Evolutionary conservation across 2,329 filamentous ascomycete genomes (phyloP).

Genomic region (Alternaria metachromatica): DNA sequence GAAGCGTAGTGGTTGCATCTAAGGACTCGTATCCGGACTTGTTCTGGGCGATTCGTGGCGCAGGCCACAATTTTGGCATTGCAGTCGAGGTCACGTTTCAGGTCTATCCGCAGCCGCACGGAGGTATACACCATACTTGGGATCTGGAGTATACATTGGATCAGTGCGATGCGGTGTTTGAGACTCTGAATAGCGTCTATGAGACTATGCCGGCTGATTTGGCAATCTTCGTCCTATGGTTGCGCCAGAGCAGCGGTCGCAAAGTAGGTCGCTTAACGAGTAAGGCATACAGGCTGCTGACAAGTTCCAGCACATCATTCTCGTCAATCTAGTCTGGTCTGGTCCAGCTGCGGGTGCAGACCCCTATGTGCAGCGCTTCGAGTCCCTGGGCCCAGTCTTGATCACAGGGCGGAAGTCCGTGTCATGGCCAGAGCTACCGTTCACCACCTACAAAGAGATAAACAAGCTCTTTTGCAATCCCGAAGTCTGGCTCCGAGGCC

Average conservation of each 20-base stretch:
- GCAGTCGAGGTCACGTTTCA: conserved; percentile 7
- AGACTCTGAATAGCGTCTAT: conserved; percentile 6
- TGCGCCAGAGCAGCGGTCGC: conserved; percentile 4
- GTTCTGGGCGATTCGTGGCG: conserved; percentile 4
- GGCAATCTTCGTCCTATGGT: conserved; percentile 9
- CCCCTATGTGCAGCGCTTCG: conserved; percentile 4
- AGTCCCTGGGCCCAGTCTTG: conserved; percentile 1
- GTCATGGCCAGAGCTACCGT: conserved; percentile 10
- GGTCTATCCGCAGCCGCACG: conserved; percentile 4
- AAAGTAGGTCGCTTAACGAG: neutral
- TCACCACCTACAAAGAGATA: conserved; percentile 10
- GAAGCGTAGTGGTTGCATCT: neutral
- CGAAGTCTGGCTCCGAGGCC: neutral
- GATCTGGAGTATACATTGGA: conserved; percentile 6
- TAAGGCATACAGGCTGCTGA: neutral
- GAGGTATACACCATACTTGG: conserved; percentile 7
- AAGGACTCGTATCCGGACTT: neutral
- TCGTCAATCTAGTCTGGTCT: conserved; percentile 7
- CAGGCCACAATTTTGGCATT: conserved; percentile 7
- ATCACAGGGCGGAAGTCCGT: conserved; percentile 2
- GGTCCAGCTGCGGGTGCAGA: neutral
- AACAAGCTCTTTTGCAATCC: conserved; percentile 10
- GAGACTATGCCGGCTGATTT: conserved; percentile 2
- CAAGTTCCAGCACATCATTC: neutral
- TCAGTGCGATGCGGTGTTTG: conserved; percentile 5